Conservation (phyloP, 2,329 filamentous ascomycete genomes). For the Tolypocladium capitatum region DNA sequence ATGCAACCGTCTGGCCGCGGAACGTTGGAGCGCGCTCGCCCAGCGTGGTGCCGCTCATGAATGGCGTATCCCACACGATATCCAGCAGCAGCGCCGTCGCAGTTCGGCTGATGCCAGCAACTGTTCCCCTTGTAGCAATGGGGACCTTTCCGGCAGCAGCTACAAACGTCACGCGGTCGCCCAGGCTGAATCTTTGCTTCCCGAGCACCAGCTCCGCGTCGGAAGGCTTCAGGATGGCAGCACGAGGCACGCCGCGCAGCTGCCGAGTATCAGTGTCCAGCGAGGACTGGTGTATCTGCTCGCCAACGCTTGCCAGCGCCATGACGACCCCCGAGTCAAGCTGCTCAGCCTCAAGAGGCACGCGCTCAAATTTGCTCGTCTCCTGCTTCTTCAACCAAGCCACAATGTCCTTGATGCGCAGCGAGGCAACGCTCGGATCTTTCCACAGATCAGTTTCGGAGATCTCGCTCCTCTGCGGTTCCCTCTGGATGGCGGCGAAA, state of each 20-base stretch:
- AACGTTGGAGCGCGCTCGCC: constrained; percentile 85
- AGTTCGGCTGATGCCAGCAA: constrained; percentile 88
- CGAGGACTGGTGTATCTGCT: constrained; percentile 41
- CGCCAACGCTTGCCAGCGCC: constrained; percentile 63
- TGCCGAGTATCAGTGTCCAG: constrained; percentile 49
- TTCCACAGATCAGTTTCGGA: constrained; percentile 78
- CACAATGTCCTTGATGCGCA: constrained; percentile 84
- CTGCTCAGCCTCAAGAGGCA: constrained; percentile 93
- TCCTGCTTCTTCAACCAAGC: constrained; percentile 87
- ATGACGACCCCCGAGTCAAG: constrained; percentile 84
- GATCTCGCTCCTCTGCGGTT: constrained; percentile 75
- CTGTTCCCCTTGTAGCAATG: constrained; percentile 79
- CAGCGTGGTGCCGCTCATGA: constrained; percentile 93
- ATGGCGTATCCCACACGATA: constrained; percentile 83
- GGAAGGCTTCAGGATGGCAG: constrained; percentile 78
- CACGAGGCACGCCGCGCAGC: constrained; percentile 69
- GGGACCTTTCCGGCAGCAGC: constrained; percentile 89
- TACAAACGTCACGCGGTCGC: constrained; percentile 86
- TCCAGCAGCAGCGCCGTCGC: constrained; percentile 73
- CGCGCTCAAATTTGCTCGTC: constrained; percentile 82
- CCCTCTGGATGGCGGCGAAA: constrained; percentile 73
- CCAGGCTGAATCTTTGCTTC: constrained; percentile 69
- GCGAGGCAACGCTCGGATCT: constrained; percentile 53
- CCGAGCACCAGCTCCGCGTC: constrained; percentile 90
- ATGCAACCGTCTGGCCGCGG: constrained; percentile 81